A percentile compares a stretch with the other conserved stretches of the same genome.
Evolutionary conservation across 2,329 filamentous ascomycete species (phyloP).

Genomic region (Arthrinium puccinioides): DNA sequence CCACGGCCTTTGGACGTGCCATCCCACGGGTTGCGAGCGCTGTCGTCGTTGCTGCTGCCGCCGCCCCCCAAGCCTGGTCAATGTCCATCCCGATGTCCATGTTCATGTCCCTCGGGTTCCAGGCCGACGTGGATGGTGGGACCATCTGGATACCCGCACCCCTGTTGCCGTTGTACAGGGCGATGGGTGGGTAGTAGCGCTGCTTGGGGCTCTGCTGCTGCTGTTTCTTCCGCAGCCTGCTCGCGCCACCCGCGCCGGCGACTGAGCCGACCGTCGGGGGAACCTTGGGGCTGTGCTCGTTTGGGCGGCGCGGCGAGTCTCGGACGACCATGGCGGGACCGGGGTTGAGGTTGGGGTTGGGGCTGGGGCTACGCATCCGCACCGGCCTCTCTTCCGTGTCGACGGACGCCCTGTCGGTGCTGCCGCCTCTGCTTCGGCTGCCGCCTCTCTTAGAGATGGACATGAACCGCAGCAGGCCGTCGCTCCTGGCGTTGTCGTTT

Average conservation of each 20-base stretch:
- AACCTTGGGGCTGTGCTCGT: neutral
- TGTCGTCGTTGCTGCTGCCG: neutral
- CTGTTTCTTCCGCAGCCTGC: slow-evolving; percentile 3
- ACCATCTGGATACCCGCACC: neutral
- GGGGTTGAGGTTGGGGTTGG: neutral
- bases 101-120: neutral
- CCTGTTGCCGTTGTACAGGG: slow-evolving; percentile 1
- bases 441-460: neutral
- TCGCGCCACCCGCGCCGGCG: neutral
- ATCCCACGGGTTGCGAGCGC: neutral
- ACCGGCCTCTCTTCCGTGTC: slow-evolving; percentile 1
- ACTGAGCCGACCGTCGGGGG: neutral
- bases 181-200: slow-evolving; percentile 3
- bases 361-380: slow-evolving; percentile 5
- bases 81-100: slow-evolving; percentile 5
- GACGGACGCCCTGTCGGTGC: no score
- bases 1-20: neutral
- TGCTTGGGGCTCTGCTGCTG: neutral
- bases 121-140: neutral
- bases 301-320: neutral
- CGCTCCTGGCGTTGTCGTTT: slow-evolving; percentile 10
- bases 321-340: neutral
- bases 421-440: neutral
- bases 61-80: no score
- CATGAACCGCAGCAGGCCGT: slow-evolving; percentile 11